phyloP scores from a whole-genome alignment of 2,329 filamentous ascomycete species.

The Talaromyces sp. region DNA sequence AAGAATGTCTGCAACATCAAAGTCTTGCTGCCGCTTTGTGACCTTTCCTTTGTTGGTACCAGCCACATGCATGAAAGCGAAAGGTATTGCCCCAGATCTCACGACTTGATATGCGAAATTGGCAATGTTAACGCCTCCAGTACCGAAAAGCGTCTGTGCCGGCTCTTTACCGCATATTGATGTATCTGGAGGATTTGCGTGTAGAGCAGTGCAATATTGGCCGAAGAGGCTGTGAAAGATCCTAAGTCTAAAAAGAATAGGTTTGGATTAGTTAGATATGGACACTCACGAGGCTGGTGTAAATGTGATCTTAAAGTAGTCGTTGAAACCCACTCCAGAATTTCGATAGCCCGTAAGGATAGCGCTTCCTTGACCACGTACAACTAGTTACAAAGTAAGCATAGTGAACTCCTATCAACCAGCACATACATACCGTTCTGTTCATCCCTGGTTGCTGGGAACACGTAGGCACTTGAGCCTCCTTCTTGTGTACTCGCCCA shows the following conservation, averaged over 20 bases:
- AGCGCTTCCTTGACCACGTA: not conserved
- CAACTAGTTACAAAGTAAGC: not conserved
- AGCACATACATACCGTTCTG: not conserved
- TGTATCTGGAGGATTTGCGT: not conserved
- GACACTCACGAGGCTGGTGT: not conserved
- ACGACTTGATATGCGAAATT: constrained; percentile 1
- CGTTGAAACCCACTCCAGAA: not conserved
- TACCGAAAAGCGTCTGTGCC: not conserved
- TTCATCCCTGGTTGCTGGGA: not conserved
- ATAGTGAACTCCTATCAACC: not conserved
- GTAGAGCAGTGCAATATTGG: constrained; percentile 2
- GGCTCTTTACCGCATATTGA: not conserved
- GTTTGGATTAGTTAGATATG: not conserved
- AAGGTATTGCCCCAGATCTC: not conserved
- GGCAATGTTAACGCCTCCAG: not conserved
- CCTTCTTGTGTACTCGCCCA: not conserved
- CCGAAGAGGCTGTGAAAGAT: not conserved
- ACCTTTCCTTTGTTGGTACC: not conserved
- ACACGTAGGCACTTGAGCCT: not conserved
- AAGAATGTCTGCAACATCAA: not conserved
- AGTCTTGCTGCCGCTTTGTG: not conserved
- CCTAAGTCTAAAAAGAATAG: not conserved
- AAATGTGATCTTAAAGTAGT: not conserved
- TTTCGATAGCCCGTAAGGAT: not conserved
- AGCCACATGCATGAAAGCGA: not conserved